phyloP scores from a whole-genome alignment of 2,329 filamentous ascomycete genomes.

The Aspergillus texensis region DNA sequence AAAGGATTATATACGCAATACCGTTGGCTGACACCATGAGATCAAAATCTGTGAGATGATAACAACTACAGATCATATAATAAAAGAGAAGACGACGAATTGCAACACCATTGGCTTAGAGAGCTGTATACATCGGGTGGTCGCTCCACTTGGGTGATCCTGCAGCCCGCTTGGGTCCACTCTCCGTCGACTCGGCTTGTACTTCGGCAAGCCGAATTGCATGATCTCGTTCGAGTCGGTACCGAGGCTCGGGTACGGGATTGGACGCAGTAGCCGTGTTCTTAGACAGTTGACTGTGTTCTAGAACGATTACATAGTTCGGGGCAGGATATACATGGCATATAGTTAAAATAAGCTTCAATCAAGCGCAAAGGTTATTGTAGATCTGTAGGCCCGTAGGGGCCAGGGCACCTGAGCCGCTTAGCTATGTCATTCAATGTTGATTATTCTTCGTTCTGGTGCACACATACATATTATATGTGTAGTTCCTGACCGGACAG shows the following conservation, averaged over 20 bases:
- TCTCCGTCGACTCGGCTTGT: neutral
- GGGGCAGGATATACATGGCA: neutral
- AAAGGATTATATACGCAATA: neutral
- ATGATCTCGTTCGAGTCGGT: neutral
- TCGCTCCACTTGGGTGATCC: neutral
- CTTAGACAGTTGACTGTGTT: conserved; percentile 25
- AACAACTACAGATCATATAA: neutral
- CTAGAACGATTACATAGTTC: conserved; percentile 12
- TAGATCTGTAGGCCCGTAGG: neutral
- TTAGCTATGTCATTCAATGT: neutral
- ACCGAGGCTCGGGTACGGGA: neutral
- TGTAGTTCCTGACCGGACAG: neutral
- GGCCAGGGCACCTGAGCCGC: too few relatives aligned
- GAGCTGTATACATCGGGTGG: neutral
- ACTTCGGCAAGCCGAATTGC: conserved; percentile 7
- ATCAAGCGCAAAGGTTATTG: neutral
- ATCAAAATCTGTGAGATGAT: neutral
- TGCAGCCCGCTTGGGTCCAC: neutral
- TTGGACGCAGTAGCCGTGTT: neutral
- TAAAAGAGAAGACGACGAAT: neutral
- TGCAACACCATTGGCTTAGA: neutral
- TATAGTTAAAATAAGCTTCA: neutral
- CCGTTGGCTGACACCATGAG: neutral
- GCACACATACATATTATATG: neutral
- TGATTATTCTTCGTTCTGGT: neutral